Evolutionary conservation across 495 filamentous ascomycete genomes (phyloP), one percentile per base, ranked within the genome.

Genomic region (Talaromyces nanjingensis): DNA sequence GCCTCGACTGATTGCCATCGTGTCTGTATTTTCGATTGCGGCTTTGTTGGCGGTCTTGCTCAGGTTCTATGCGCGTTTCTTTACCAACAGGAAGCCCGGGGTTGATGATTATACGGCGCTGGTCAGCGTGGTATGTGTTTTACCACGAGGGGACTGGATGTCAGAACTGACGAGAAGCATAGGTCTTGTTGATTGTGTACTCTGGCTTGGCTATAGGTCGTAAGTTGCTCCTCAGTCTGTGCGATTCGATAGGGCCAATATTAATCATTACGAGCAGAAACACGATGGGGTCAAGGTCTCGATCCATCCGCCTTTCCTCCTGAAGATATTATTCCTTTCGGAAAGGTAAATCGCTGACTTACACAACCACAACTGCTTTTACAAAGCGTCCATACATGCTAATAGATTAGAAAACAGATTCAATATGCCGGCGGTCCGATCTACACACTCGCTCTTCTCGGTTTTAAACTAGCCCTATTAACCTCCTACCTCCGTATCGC

Each of bases 381-480:
- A 24, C 22, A 24, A 24, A 24, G 22, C 2, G 1, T 24, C 22
- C 22, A 24, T n/a, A 1, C 18, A 2, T 25, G 7, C 37, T 27
- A 24, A 59, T 45, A n/a, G 24, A 59, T 20, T 47, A 14, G 22
- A n/a, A 34, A 18, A 62, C 52, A 74, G 72, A 64, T 74, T 18
- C 72, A 74, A 73, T 73, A 71, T 34, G 64, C 60, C 24, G 69
- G 72, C n/a, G 72, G 72, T 1, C 73, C 72, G 8, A 39, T 71
- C 2, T 75, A 75, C 61, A 68, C 62, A 11, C 66, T 75, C 37
- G 69, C 67, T 18, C 63, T 84, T 18, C 72, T 84, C 27, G 77
- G 78, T 4, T 86, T 84, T 71, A 86, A 86, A 62, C 68, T 82
- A 18, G 77, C 78, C 39, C 67, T 84, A 14, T 68, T 84, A 14